Base-by-base conservation (phyloP, 2,329 filamentous ascomycete genomes). In the Xylariaceae sp. region DNA sequence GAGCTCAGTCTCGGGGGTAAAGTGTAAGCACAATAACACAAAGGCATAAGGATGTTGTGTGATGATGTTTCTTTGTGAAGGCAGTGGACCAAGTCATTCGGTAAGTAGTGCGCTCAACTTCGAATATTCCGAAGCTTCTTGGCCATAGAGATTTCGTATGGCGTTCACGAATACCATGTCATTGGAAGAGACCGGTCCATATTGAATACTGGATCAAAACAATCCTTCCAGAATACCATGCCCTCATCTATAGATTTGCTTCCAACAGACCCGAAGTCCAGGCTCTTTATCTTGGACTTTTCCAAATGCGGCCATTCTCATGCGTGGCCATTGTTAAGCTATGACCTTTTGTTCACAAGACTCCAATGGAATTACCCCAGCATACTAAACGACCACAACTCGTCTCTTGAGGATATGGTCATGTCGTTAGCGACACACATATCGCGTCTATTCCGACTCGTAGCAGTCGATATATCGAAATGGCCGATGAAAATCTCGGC, bases 261-360 rank as follows among this genome's bases (percentile, higher is more conserved):
- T 19, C 29, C 31, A 30, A 29, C 31, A 32, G 29, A 31, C 43
- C 43, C 6, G 12, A 32, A 31, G 26, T 30, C 12, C n/a, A 44
- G 31, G 8, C 29, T 44, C 42, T 45, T 45, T 45, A 45, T 45
- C 50, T 58, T 52, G 56, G 19, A 19, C 47, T 26, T 51, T 27
- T 48, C 56, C 53, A 47, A 55, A 58, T 55, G 56, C 56, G 54
- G 56, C 31, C 50, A 27, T 42, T 30, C 37, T 19, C 12, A 3
- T 4, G n/a, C 1, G 9, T 1, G 6, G 29, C 43, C 42, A 58
- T 58, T 58, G 52, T 55, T n/a, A 44, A 44, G 29, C 35, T n/a
- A 27, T 9, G 12, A 9, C 34, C 30, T 45, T 42, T 49, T 37
- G 6, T 44, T 43, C 9, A 9, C n/a, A 32, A 19, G 19, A 3